Conservation (phyloP, 2,329 filamentous ascomycete species). For the Penicillium olsonii region DNA sequence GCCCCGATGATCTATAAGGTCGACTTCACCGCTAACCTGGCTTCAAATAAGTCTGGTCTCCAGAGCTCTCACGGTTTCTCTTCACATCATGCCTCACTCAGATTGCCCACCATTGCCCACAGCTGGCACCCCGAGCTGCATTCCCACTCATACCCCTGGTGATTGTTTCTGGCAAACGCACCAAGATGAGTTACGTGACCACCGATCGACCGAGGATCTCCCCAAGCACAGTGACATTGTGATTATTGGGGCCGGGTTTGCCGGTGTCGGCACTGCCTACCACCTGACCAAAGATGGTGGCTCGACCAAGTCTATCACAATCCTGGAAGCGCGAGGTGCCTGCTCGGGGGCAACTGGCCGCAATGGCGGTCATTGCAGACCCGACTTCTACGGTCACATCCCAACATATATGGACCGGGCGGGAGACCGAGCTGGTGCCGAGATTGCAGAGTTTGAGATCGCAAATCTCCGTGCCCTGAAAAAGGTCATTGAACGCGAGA, state of each 20-base stretch:
- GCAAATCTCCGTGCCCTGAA: constrained; percentile 46
- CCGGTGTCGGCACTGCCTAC: constrained; percentile 48
- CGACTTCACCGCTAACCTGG: not conserved
- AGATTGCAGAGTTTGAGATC: constrained; percentile 46
- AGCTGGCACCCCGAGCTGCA: not conserved
- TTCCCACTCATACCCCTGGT: not conserved
- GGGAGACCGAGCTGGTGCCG: constrained; percentile 39
- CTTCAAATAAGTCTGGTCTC: not conserved
- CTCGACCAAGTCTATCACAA: constrained; percentile 32
- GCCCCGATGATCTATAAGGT: not conserved
- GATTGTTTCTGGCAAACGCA: constrained; percentile 41
- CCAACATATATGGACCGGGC: constrained; percentile 38
- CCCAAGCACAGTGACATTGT: constrained; percentile 47
- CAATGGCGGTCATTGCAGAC: constrained; percentile 49
- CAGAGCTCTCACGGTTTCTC: not conserved
- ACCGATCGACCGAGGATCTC: constrained; percentile 42
- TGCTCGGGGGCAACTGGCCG: constrained; percentile 50
- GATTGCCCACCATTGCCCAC: not conserved
- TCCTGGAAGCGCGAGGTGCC: constrained; percentile 44
- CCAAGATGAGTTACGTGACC: constrained; percentile 41
- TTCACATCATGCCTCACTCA: not conserved
- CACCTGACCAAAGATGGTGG: constrained; percentile 38
- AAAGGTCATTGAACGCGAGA: constrained; percentile 42
- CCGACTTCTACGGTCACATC: constrained; percentile 46
- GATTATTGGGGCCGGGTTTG: constrained; percentile 52